These are phyloP conservation scores for Globisporangium solare DNA, from an alignment of 352 stramenopile genomes.

Conservation along the genomic window DNA sequence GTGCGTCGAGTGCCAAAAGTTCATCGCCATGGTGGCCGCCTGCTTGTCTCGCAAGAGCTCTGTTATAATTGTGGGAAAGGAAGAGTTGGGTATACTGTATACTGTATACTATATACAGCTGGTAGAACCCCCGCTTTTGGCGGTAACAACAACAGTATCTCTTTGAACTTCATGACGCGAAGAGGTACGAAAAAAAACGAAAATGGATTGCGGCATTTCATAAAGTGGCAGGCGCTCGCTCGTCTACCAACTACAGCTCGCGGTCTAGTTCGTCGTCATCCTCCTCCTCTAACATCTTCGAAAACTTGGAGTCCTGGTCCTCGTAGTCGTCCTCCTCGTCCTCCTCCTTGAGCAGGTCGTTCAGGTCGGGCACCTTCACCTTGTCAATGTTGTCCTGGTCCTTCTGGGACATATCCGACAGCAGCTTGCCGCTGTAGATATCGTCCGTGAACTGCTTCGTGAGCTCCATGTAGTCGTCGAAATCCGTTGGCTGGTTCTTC, in stretches of 20 bases:
- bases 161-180: neutral
- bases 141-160: neutral
- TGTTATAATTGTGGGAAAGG: neutral
- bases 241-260: constrained; percentile 50
- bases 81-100: neutral
- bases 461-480: constrained; percentile 98
- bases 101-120: too few relatives aligned
- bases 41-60: neutral
- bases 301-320: constrained; percentile 66
- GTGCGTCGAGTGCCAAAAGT: constrained; percentile 90
- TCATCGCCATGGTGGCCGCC: constrained; percentile 64
- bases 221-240: neutral
- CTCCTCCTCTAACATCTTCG: constrained; percentile 71
- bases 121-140: too few relatives aligned
- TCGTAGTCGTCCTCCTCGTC: constrained; percentile 65
- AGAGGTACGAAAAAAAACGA: neutral
- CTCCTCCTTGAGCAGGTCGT: constrained; percentile 83
- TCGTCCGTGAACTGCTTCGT: constrained; percentile 99
- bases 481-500: constrained; percentile 98
- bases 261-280: constrained; percentile 46
- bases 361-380: constrained; percentile 87
- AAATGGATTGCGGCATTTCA: neutral
- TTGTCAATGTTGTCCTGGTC: constrained; percentile 98
- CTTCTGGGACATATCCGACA: constrained; percentile 97
- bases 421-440: constrained; percentile 98